Base-by-base conservation (phyloP, 2,329 filamentous ascomycete genomes). In the Microsporum audouinii region DNA sequence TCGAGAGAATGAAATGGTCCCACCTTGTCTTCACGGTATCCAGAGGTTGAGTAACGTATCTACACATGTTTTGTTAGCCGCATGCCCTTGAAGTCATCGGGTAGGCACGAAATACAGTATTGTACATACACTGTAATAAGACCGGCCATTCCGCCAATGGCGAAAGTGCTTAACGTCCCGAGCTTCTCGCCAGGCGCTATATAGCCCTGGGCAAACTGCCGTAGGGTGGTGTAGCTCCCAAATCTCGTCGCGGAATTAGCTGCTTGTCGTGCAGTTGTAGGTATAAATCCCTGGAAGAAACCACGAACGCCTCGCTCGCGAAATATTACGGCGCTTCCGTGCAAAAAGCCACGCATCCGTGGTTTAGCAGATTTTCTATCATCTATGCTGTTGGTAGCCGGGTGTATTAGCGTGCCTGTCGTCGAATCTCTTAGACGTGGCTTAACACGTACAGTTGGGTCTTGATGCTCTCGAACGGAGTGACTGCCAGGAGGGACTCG, bases 391-490 rank as follows among this genome's bases (percentile, higher is more conserved):
- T n/a, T 3, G 17, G 17, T 41, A 33, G 56, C 51, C 47, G 41
- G 4, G 51, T 56, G 29, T 33, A 60, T 59, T 51, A 60, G 23
- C 41, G 58, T 33, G 12, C 27, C 39, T 58, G 2, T 57, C 29
- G 17, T 17, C 10, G 36, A 38, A 39, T 53, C 14, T 2, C 10
- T 27, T 0, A 43, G 12, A 38, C 3, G 51, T 39, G 39, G 53
- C 59, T 65, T 14, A 65, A 55, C 57, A 73, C 78, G 60, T 72
- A 88, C 82, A 99, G 79, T 67, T 95, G 95, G 58, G 94, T 99
- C 80, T 99, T 99, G 76, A 99, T 96, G 70, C 89, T 95, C 77
- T 99, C 94, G 62, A 95, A 96, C 0, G 94, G 94, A 38, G 94
- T 99, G 38, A 99, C 94, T 8, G 94, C 94, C 2, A 99, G 78